Conservation (phyloP, 2,329 filamentous ascomycete genomes). For the Aspergillus caelatus region DNA sequence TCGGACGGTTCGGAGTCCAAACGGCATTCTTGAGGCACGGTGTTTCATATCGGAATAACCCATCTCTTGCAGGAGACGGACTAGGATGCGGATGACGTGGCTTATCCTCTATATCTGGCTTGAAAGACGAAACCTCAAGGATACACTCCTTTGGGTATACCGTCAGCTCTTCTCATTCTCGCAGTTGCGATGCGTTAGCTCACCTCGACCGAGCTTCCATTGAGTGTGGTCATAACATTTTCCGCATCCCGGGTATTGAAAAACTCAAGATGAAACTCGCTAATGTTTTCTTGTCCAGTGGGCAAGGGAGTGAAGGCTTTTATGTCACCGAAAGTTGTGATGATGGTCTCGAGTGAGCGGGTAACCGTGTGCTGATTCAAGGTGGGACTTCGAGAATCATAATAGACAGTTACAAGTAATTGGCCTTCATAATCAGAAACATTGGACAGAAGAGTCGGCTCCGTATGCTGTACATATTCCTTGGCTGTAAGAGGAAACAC, state of each 20-base stretch:
- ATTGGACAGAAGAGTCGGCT: slow-evolving; percentile 27
- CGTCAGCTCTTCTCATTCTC: background rate
- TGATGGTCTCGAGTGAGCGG: slow-evolving; percentile 47
- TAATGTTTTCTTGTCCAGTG: slow-evolving; percentile 31
- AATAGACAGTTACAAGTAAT: slow-evolving; percentile 55
- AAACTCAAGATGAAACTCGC: slow-evolving; percentile 45
- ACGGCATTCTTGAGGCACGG: slow-evolving; percentile 17
- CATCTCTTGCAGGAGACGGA: slow-evolving; percentile 22
- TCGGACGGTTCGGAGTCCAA: slow-evolving; percentile 18
- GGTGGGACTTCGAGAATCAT: slow-evolving; percentile 30
- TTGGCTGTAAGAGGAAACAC: slow-evolving; percentile 49
- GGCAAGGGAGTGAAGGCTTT: slow-evolving; percentile 37
- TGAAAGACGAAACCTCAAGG: slow-evolving; percentile 33
- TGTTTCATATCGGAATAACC: slow-evolving; percentile 18
- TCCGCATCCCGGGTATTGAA: slow-evolving; percentile 41
- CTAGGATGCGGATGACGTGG: slow-evolving; percentile 14
- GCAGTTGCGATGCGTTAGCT: slow-evolving; percentile 12
- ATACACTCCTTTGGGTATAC: slow-evolving; percentile 29
- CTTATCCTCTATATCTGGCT: slow-evolving; percentile 32
- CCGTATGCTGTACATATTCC: slow-evolving; percentile 47
- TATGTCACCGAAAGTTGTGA: slow-evolving; percentile 42
- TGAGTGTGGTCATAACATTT: slow-evolving; percentile 38
- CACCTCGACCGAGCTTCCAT: slow-evolving; percentile 41
- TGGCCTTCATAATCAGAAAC: slow-evolving; percentile 59
- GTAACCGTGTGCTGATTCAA: slow-evolving; percentile 45